Percentiles rank a stretch among this genome's conserved stretches.
phyloP scores from a whole-genome alignment of 805 yeast genomes.

The Saccharomyces cerevisiae region DNA sequence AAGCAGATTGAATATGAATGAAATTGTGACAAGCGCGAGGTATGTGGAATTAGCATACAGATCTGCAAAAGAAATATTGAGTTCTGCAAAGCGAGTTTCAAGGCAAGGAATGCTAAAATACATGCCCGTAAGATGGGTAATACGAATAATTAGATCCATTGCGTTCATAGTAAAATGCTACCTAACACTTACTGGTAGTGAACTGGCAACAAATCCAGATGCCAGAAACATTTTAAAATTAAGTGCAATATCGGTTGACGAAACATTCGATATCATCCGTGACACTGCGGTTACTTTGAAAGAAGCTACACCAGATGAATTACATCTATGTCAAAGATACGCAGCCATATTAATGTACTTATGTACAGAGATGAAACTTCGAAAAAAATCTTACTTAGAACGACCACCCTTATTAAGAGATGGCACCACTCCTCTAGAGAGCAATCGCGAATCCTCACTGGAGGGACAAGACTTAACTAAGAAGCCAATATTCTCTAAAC shows the following conservation, averaged over 20 bases:
- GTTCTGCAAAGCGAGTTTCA: conserved; percentile 63
- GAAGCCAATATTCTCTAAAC: background rate
- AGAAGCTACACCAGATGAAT: conserved; percentile 83
- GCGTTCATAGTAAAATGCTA: conserved; percentile 86
- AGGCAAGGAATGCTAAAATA: conserved; percentile 52
- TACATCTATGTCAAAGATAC: conserved; percentile 75
- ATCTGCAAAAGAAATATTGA: conserved; percentile 74
- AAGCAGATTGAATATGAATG: conserved; percentile 48
- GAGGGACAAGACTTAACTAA: background rate
- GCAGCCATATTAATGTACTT: conserved; percentile 68
- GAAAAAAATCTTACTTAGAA: conserved; percentile 18
- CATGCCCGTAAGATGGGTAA: conserved; percentile 92
- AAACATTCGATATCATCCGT: conserved; percentile 58
- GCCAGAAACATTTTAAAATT: conserved; percentile 45
- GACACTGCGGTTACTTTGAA: conserved; percentile 64
- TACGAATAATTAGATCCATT: conserved; percentile 76
- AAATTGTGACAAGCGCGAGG: conserved; percentile 61
- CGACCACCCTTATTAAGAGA: background rate
- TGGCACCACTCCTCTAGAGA: background rate
- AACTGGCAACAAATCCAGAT: conserved; percentile 28
- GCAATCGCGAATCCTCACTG: background rate
- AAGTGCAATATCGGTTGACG: conserved; percentile 62
- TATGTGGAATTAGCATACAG: conserved; percentile 75
- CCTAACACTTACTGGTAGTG: conserved; percentile 44
- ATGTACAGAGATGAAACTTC: conserved; percentile 62